Base-by-base conservation (phyloP, 495 filamentous ascomycete genomes). In the Massariosphaeria phaeospora region DNA sequence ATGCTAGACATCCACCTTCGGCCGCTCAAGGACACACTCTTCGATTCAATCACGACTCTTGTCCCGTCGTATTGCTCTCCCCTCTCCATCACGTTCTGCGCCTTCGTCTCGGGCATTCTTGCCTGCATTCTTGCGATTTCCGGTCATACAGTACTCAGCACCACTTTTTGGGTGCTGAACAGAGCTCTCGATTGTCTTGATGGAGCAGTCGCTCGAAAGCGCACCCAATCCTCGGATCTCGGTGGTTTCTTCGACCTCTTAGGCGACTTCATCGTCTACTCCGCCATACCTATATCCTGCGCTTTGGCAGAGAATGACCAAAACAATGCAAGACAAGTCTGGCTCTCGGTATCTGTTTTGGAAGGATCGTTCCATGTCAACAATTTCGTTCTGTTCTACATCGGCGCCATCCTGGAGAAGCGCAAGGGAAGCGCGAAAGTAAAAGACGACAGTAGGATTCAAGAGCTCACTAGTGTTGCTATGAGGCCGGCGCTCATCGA, bases 361-460 rank as follows among this genome's bases (percentile, higher is more conserved):
- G 68, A 71, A 29, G 52, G 61, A 1, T 48, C 55, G 2, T 70
- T 71, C 46, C 62, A 70, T 42, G 51, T 71, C 26, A 71, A 70
- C 47, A 71, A 71, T 44, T 71, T 71, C 57, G 63, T 71, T 5
- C 47, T 71, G 24, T 71, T 71, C 45, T 71, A 69, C 36, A 23
- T 65, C 29, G 66, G 64, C 15, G 66, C 66, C 9, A 25, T 69
- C 9, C 40, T 56, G 0, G 67, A 64, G 47, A 69, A 66, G 35
- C 24, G 20, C 41, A 39, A 25, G 33, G 27, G 13, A 7, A 51
- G 25, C 21, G n/a, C 30, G 8, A 8, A 8, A 8, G 8, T 33
- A 33, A 17, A 27, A 0, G 33, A 49, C 12, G 41, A 3, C 8
- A 26, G 17, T 6, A n/a, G 30, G 15, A 31, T 38, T 7, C 65